These are phyloP conservation scores for Cinchona pubescens DNA, from an alignment of 257 asterid genomes.

Conservation along the genomic window DNA sequence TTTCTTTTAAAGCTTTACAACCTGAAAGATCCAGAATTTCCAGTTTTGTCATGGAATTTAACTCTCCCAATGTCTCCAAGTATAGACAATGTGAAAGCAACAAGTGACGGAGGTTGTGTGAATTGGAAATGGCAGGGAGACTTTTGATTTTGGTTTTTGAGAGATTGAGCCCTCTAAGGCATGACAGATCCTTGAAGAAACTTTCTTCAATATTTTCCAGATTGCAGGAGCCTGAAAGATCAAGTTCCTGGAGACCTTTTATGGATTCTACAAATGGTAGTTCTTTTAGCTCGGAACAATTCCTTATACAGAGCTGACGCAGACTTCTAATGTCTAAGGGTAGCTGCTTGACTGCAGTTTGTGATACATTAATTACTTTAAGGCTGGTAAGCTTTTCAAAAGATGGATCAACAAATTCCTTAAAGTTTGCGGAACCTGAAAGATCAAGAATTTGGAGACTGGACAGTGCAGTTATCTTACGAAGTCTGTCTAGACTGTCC, in stretches of 20 bases:
- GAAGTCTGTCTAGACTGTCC: conserved; percentile 32
- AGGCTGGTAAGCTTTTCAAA: conserved; percentile 20
- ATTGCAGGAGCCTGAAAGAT: conserved; percentile 29
- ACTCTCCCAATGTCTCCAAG: conserved; percentile 24
- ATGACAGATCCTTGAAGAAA: conserved; percentile 13
- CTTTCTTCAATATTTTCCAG: conserved; percentile 16
- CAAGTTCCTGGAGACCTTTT: conserved; percentile 22
- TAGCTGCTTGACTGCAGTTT: conserved; percentile 28
- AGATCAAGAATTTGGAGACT: conserved; percentile 36
- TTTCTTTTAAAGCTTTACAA: conserved; percentile 21
- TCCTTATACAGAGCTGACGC: conserved; percentile 10
- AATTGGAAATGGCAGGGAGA: conserved; percentile 24
- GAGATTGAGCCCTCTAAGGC: conserved; percentile 29
- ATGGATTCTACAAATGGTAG: conserved; percentile 26
- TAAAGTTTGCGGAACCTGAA: conserved; percentile 31
- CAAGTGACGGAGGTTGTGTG: conserved; percentile 22
- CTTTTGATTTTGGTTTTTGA: conserved; percentile 27
- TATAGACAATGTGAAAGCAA: conserved; percentile 18
- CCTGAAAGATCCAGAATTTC: conserved; percentile 40
- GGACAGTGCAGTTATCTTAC: conserved; percentile 19
- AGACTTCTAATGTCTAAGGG: conserved; percentile 32
- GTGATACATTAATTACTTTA: conserved; percentile 28
- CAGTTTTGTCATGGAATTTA: conserved; percentile 19
- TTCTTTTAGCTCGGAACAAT: conserved; percentile 25
- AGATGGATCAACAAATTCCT: conserved; percentile 41